Evolutionary conservation across 2,329 filamentous ascomycete genomes (phyloP), one percentile per base, ranked within the genome.

Genomic region (Blumeriella jaapii): DNA sequence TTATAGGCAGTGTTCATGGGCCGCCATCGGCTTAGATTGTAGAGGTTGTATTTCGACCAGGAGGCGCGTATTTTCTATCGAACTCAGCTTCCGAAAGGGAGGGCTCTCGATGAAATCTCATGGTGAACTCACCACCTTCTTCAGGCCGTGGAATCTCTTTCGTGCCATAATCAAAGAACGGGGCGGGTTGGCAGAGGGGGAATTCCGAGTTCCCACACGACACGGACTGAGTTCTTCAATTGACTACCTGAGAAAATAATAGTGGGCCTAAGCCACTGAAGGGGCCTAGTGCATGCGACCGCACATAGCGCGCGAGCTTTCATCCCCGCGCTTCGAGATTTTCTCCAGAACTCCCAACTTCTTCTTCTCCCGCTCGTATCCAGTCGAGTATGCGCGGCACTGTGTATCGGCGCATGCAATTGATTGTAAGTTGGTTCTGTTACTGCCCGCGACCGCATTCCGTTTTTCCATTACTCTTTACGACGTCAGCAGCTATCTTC

Each of bases 21-120:
- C 27, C 52, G 61, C 20, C 72, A 54, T 48, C 71, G 70, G 32
- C 67, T 63, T 47, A 98, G 64, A 63, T 95, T 95, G 74, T 83
- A 98, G 45, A 98, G 70, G 57, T 93, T 94, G 69, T 85, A 86
- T 65, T 94, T 93, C 68, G 85, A 93, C 91, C 89, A 95, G 67
- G 86, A 85, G 67, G 91, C 83, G 53, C 89, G 81, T 60, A 94
- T 59, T 82, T 85, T 93, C 87, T 96, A 57, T 35, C 38, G 32
- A 41, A 16, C 12, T 44, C 34, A 39, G 42, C 28, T 17, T 22
- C 34, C 34, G 8, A 22, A 19, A 20, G 27, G 12, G 22, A n/a
- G 22, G 4, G n/a, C n/a, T n/a, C n/a, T n/a, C 4, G 22, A 24
- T 24, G 11, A 22, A 6, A 22, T 22, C 6, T 24, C 9, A 24